These are phyloP conservation scores for Buddleja alternifolia DNA, from an alignment of 257 asterid genomes.

Conservation along the genomic window DNA sequence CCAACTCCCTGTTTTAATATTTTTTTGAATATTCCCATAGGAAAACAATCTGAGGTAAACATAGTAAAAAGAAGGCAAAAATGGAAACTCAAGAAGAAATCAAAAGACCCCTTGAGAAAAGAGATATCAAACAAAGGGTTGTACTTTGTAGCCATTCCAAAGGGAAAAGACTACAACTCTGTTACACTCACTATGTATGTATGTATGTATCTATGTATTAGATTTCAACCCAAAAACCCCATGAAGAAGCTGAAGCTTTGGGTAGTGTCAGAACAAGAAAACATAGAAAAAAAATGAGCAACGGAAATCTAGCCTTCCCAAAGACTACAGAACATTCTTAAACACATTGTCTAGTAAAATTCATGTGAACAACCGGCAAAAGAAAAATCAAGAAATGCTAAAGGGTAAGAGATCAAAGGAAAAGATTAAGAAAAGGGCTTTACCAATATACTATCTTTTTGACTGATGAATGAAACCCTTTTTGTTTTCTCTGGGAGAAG, in stretches of 20 bases:
- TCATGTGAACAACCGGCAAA: neutral
- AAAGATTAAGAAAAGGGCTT: constrained; percentile 5
- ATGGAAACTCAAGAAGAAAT: neutral
- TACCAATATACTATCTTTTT: constrained; percentile 14
- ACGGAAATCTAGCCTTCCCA: neutral
- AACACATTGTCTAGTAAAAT: neutral
- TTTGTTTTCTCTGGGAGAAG: neutral
- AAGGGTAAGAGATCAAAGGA: neutral
- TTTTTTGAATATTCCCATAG: too few relatives aligned
- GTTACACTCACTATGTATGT: neutral
- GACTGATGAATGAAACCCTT: constrained; percentile 17
- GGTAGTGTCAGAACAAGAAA: constrained; percentile 16
- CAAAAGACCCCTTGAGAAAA: neutral
- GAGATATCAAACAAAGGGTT: neutral
- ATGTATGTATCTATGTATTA: too few relatives aligned
- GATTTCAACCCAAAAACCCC: neutral
- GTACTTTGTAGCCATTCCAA: neutral
- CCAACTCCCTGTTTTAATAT: too few relatives aligned
- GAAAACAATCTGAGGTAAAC: neutral
- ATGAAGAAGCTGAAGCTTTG: constrained; percentile 1
- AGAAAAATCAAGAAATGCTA: neutral
- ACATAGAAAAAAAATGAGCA: neutral
- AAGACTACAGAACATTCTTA: neutral
- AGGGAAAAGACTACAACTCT: constrained; percentile 11
- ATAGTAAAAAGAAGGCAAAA: neutral